Conservation (phyloP, 192 early-diverging fungal species). For the Dissophora ornata region DNA sequence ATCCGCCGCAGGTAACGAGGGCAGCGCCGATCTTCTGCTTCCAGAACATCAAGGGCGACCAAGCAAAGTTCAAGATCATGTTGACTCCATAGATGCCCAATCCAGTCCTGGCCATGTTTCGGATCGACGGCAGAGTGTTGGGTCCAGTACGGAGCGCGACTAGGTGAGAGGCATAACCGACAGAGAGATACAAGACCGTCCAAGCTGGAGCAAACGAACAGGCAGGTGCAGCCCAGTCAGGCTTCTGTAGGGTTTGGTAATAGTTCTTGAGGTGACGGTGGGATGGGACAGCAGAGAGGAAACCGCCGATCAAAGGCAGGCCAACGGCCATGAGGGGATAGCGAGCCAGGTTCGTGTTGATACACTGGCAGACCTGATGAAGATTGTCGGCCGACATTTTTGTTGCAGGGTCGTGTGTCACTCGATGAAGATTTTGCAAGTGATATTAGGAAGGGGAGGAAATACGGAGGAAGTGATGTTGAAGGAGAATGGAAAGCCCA, state of each 20-base stretch:
- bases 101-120: slow-evolving; percentile 29
- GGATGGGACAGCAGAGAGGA: slow-evolving; percentile 38
- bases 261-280: slow-evolving; percentile 19
- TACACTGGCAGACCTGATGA: slow-evolving; percentile 30
- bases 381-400: slow-evolving; percentile 36
- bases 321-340: slow-evolving; percentile 48
- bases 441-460: no score
- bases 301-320: slow-evolving; percentile 42
- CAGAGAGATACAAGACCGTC: slow-evolving; percentile 38
- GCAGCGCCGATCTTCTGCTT: slow-evolving; percentile 37
- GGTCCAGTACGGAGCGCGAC: slow-evolving; percentile 45
- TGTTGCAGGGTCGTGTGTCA: neutral
- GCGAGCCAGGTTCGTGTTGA: slow-evolving; percentile 48
- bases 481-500: neutral
- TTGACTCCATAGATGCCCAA: slow-evolving; percentile 36
- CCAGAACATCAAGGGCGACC: slow-evolving; percentile 46
- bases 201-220: slow-evolving; percentile 32
- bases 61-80: slow-evolving; percentile 42
- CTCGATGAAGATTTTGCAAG: no score
- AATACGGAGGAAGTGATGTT: no score
- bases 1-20: slow-evolving; percentile 24
- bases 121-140: slow-evolving; percentile 34
- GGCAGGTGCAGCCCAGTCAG: slow-evolving; percentile 33
- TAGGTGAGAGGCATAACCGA: slow-evolving; percentile 50
- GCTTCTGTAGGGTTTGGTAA: slow-evolving; percentile 22